A percentile compares a stretch with the other conserved stretches of the same genome.
These are phyloP conservation scores for Leccinum arenicola DNA, from an alignment of 768 basidiomycete genomes.

Conservation along the genomic window DNA sequence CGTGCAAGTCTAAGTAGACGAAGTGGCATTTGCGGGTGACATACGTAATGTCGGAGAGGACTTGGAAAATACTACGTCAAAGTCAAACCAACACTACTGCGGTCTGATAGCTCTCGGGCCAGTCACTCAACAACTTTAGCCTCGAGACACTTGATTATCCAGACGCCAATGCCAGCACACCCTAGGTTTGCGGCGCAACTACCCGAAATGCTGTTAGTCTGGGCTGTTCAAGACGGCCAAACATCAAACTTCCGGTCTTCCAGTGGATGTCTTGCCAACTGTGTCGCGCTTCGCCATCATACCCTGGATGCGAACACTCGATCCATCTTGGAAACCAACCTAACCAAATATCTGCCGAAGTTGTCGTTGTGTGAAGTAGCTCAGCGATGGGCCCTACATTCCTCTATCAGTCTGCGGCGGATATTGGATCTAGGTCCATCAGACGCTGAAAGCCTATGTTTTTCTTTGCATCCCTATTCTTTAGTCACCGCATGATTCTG, in stretches of 20 bases:
- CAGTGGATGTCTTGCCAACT: background rate
- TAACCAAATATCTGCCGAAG: background rate
- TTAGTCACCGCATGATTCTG: background rate
- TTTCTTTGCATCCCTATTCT: background rate
- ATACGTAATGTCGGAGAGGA: too few relatives aligned
- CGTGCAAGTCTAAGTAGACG: background rate
- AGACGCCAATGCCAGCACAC: background rate
- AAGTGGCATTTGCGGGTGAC: background rate
- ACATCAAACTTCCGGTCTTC: background rate
- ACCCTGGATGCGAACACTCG: background rate
- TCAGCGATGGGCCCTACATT: background rate
- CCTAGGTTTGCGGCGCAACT: background rate
- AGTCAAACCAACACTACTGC: background rate
- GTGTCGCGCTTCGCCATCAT: background rate
- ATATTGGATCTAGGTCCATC: background rate
- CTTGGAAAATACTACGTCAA: background rate
- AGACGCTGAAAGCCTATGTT: background rate
- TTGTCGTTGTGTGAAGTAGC: background rate
- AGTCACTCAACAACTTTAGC: background rate
- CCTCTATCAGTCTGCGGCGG: background rate
- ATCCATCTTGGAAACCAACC: background rate
- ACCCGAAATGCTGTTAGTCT: background rate
- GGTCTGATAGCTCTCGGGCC: background rate
- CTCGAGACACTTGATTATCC: background rate
- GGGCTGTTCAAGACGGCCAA: background rate